phyloP scores from a whole-genome alignment of 1,284 basidiomycete genomes.

The Polyporus tsugae region DNA sequence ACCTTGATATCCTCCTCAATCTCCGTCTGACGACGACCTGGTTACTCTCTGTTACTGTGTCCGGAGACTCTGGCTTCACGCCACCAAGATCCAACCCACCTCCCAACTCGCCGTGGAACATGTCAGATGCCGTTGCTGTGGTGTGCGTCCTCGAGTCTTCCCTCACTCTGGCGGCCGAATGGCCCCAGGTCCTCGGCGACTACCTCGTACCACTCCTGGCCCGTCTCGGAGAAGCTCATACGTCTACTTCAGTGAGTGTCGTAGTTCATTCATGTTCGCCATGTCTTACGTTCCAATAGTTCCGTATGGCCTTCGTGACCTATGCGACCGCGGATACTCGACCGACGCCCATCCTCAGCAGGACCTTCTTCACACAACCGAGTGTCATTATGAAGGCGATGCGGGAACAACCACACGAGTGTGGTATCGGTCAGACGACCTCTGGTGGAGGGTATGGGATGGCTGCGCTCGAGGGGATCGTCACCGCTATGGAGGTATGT shows the following conservation, averaged over 20 bases:
- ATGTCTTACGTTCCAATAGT: slow-evolving; percentile 43
- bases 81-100: no score
- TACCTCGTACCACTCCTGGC: slow-evolving; percentile 63
- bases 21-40: no score
- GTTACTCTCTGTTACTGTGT: no score
- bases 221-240: slow-evolving; percentile 57
- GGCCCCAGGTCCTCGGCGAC: slow-evolving; percentile 54
- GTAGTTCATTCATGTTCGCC: background rate
- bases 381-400: slow-evolving; percentile 52
- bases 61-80: no score
- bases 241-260: slow-evolving; percentile 20
- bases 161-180: slow-evolving; percentile 59
- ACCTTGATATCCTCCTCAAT: no score
- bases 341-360: slow-evolving; percentile 63
- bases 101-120: background rate
- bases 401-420: slow-evolving; percentile 52
- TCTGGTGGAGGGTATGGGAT: slow-evolving; percentile 60
- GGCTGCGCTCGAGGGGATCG: slow-evolving; percentile 75
- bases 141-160: slow-evolving; percentile 73
- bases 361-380: slow-evolving; percentile 60
- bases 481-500: slow-evolving; percentile 74
- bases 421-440: slow-evolving; percentile 65
- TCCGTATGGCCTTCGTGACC: slow-evolving; percentile 62
- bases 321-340: slow-evolving; percentile 61
- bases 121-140: slow-evolving; percentile 53